Base-by-base conservation (phyloP, 2,329 filamentous ascomycete species). In the Botrytis deweyae region DNA sequence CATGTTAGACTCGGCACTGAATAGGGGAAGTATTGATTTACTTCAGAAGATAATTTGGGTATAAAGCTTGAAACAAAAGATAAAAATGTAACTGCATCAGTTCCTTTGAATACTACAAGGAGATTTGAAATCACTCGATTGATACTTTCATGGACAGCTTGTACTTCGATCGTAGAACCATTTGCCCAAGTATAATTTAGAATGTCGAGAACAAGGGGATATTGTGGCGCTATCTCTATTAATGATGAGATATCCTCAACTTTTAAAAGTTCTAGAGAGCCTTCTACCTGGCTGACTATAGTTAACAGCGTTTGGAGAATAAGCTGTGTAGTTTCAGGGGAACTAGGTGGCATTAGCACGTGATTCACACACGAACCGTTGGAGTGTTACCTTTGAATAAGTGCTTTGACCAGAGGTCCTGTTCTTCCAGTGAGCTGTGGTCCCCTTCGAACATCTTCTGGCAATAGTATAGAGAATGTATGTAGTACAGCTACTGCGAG, bases 401-500 rank as follows among this genome's bases (percentile, higher is more conserved):
- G 81, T 46, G 87, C 86, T 46, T 83, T 83, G 6, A 89, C 83
- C 2, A 92, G 81, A 42, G 84, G 82, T 1, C 86, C 86, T 78
- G 89, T 87, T 70, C 90, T 84, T 40, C 81, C 84, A 6, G 87
- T 82, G 44, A 92, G 84, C 76, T 84, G 87, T 22, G 81, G 76
- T 29, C 87, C 82, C 29, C 82, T 81, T 61, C 82, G 83, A 8
- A 83, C 83, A 4, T 84, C 81, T 6, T 85, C 84, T 0, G 90
- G 87, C 6, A 92, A 82, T 18, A 92, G 81, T 12, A 86, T 82
- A 0, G 86, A 82, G 79, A 93, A 92, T 0, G 87, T 89, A 78
- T 91, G 88, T 9, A 92, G 80, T 20, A 93, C 87, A 44, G 88
- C 87, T 5, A 91, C 87, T 5, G 87, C 89, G 22, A 92, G 83